Evolutionary conservation across 257 asterid genomes (phyloP).

Genomic region (Voacanga thouarsii): DNA sequence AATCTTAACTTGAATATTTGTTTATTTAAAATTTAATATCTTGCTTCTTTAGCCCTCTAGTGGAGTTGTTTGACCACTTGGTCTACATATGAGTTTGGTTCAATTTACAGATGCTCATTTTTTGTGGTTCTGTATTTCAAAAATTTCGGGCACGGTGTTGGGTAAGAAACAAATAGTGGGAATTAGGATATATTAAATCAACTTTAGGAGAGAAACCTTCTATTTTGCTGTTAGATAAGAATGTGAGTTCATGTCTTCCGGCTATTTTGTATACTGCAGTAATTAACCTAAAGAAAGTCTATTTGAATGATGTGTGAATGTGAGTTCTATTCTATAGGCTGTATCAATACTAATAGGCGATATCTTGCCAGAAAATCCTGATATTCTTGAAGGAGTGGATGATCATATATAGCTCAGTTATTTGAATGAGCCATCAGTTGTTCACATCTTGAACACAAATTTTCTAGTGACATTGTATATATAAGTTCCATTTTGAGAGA

Average conservation of each 20-base stretch:
- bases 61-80: too few species aligned
- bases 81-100: too few species aligned
- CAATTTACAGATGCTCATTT: too few species aligned
- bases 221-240: conserved; percentile 59
- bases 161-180: conserved; percentile 57
- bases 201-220: conserved; percentile 68
- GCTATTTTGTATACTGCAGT: conserved; percentile 13
- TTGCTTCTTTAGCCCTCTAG: too few species aligned
- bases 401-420: conserved; percentile 85
- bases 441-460: conserved; percentile 74
- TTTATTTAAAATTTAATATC: too few species aligned
- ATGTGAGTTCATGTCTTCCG: conserved; percentile 49
- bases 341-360: conserved; percentile 52
- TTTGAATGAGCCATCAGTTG: conserved; percentile 91
- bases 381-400: conserved; percentile 80
- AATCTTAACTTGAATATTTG: neutral
- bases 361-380: conserved; percentile 88
- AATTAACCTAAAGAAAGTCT: conserved; percentile 12
- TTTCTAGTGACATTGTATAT: conserved; percentile 61
- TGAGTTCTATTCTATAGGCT: conserved; percentile 39
- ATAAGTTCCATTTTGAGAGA: conserved; percentile 36
- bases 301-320: conserved; percentile 8
- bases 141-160: conserved; percentile 75
- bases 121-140: conserved; percentile 60
- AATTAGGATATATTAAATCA: conserved; percentile 65